phyloP scores from a whole-genome alignment of 2,329 filamentous ascomycete genomes.

The Intubia oerlemansii region DNA sequence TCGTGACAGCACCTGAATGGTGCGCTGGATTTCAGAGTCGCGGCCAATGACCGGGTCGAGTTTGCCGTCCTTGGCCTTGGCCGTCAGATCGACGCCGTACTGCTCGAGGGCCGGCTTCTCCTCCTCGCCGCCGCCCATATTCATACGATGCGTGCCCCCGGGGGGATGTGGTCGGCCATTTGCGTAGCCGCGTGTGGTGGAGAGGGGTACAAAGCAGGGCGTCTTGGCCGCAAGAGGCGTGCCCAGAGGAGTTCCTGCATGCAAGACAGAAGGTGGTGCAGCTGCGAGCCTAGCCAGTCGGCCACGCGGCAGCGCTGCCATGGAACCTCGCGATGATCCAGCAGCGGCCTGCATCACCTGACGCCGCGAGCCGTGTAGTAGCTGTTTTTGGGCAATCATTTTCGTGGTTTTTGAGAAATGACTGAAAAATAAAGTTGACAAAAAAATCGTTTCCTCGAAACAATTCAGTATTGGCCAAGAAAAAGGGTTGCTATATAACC shows the following conservation, averaged over 20 bases:
- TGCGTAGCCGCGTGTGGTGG: slow-evolving; percentile 31
- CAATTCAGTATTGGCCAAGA: too few species aligned
- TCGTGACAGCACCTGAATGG: slow-evolving; percentile 80
- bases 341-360: neutral
- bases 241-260: neutral
- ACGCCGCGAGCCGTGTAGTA: neutral
- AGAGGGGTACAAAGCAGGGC: slow-evolving; percentile 15
- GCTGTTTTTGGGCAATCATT: neutral
- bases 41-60: slow-evolving; percentile 90
- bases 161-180: slow-evolving; percentile 68
- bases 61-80: slow-evolving; percentile 66
- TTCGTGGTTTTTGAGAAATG: too few species aligned
- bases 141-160: slow-evolving; percentile 85
- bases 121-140: slow-evolving; percentile 49
- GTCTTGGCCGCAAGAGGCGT: neutral
- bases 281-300: neutral
- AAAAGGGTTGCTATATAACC: too few species aligned
- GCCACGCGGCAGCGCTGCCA: neutral
- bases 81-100: slow-evolving; percentile 79
- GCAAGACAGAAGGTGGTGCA: neutral
- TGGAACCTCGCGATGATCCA: neutral
- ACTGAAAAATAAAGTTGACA: too few species aligned
- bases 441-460: too few species aligned
- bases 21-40: slow-evolving; percentile 78
- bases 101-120: slow-evolving; percentile 80